phyloP scores from a whole-genome alignment of 1,139 yeast genomes.

The Yamadazyma buinensis region DNA sequence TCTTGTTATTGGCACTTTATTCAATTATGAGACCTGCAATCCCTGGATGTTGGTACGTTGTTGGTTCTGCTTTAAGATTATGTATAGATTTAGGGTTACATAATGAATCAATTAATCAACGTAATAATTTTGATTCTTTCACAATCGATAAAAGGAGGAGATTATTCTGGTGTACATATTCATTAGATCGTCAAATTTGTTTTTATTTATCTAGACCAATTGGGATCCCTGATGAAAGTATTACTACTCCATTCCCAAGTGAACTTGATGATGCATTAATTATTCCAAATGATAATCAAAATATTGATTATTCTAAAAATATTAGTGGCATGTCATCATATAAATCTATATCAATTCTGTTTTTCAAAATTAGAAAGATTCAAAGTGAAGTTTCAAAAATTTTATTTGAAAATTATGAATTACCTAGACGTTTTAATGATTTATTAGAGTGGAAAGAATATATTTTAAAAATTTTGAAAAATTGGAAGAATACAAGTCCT shows the following conservation, averaged over 20 bases:
- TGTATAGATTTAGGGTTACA: constrained; percentile 85
- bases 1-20: constrained; percentile 63
- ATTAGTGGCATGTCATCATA: constrained; percentile 51
- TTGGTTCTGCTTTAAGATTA: constrained; percentile 75
- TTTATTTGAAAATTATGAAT: constrained; percentile 63
- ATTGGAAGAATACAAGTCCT: constrained; percentile 62
- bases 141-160: constrained; percentile 69
- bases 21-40: constrained; percentile 72
- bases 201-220: constrained; percentile 70
- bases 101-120: constrained; percentile 40
- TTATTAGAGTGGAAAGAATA: constrained; percentile 58
- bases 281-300: constrained; percentile 23
- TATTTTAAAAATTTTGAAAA: constrained; percentile 48
- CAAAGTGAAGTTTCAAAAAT: constrained; percentile 78
- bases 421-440: constrained; percentile 60
- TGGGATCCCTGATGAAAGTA: constrained; percentile 70
- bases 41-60: constrained; percentile 91
- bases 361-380: constrained; percentile 64
- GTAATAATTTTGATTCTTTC: constrained; percentile 44
- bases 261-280: constrained; percentile 68
- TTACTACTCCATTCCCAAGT: constrained; percentile 66
- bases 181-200: constrained; percentile 76
- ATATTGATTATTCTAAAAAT: constrained; percentile 19
- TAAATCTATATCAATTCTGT: constrained; percentile 60
- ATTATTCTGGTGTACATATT: constrained; percentile 85